Evolutionary conservation across 2,329 filamentous ascomycete species (phyloP), one percentile per base, ranked within the genome.

Genomic region (Chaetothyriales sp.): DNA sequence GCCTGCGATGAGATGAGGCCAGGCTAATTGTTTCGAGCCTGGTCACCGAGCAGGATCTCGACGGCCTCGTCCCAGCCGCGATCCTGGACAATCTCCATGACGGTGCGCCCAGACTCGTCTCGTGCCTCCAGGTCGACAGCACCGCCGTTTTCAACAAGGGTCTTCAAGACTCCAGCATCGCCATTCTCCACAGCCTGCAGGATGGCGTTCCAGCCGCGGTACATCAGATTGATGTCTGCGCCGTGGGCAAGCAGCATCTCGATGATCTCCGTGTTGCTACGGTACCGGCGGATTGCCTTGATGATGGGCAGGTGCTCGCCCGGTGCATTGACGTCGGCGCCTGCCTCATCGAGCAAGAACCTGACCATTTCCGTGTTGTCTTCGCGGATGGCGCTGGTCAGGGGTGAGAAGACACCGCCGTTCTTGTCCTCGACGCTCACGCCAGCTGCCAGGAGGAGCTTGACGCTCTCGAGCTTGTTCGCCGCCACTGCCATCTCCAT

Each of bases 221-320:
- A 83, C 54, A 81, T 68, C 63, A 77, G 76, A 66, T 85, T 85
- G 47, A 81, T 78, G 58, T 84, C 79, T 1, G 79, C 81, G 6
- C 81, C 81, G 53, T 75, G 72, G 8, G 73, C 73, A 5, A 85
- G 70, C 5, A 85, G 70, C 66, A 81, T 70, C 62, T 80, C 74
- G 32, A 84, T 71, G 49, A 82, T 77, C 0, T 74, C 73, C 56
- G 83, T 74, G 32, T 73, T 69, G 7, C 71, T 70, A 49, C 74
- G 69, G 58, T 75, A 75, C 19, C 78, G 70, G 2, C 81, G 74
- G 44, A 85, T 71, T 1, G 81, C 78, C 64, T 85, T 85, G 63
- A 85, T 80, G 49, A 85, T 74, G 6, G 81, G 81, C 10, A 85
- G 66, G 63, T 85, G 81, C 68, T 85, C 81, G 18, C 81, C 81